phyloP scores from a whole-genome alignment of 805 yeast species.

The Saccharomycopsis sp. region DNA sequence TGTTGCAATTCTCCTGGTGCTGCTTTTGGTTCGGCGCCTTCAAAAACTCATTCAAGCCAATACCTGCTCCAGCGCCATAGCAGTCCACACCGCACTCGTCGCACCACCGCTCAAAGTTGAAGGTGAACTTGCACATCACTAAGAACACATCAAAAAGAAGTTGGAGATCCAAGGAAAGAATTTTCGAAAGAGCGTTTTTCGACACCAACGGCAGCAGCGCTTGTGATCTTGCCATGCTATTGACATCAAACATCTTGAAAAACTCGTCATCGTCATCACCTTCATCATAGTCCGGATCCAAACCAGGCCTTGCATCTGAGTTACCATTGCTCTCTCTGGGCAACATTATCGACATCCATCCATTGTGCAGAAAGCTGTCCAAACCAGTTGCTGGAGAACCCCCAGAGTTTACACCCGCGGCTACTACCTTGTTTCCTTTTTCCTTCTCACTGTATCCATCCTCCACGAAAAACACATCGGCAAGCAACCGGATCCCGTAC shows the following conservation, averaged over 20 bases:
- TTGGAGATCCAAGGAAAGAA: slow-evolving; percentile 16
- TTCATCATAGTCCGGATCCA: background rate
- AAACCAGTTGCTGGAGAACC: background rate
- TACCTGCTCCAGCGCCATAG: background rate
- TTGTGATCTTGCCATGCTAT: too few species aligned
- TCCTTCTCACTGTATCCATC: too few species aligned
- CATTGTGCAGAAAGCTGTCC: too few species aligned
- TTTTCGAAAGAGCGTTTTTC: slow-evolving; percentile 5
- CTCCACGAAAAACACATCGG: slow-evolving; percentile 11
- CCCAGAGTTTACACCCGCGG: too few species aligned
- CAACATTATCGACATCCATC: too few species aligned
- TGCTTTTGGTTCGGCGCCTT: background rate
- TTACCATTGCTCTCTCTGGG: too few species aligned
- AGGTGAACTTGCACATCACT: slow-evolving; percentile 13
- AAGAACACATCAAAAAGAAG: slow-evolving; percentile 17
- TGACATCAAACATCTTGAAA: too few species aligned
- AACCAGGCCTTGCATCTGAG: too few species aligned
- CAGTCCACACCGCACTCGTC: too few species aligned
- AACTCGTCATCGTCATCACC: background rate
- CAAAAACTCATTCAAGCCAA: background rate
- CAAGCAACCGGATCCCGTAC: slow-evolving; percentile 8
- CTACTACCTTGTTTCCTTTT: too few species aligned
- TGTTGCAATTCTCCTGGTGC: too few species aligned
- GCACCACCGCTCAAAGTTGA: slow-evolving; percentile 14
- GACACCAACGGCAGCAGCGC: too few species aligned